A percentile compares a stretch with the other conserved stretches of the same genome.
phyloP scores from a whole-genome alignment of 164 flowering plant species.

The Umbilicus rupestris region DNA sequence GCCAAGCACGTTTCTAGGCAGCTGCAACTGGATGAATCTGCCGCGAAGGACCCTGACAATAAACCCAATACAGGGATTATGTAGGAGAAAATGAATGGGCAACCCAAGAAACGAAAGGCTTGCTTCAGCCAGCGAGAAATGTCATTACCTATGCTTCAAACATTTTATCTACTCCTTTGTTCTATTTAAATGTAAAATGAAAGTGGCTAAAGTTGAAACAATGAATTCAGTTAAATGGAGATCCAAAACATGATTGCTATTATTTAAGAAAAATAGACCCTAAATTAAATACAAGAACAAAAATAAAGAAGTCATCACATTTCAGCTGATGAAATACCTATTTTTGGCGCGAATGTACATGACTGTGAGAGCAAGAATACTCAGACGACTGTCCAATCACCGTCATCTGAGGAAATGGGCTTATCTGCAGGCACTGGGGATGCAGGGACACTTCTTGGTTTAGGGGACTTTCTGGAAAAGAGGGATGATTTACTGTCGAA shows the following conservation, averaged over 20 bases:
- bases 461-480: conserved; percentile 60
- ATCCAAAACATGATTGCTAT: too few species aligned
- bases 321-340: not conserved
- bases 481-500: conserved; percentile 52
- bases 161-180: too few species aligned
- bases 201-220: too few species aligned
- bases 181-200: too few species aligned
- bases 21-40: not conserved
- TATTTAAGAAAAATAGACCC: too few species aligned
- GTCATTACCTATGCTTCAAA: too few species aligned
- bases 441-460: conserved; percentile 22
- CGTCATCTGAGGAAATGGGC: conserved; percentile 25
- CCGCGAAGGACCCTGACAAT: not conserved
- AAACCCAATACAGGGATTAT: not conserved
- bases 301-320: not conserved
- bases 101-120: too few species aligned
- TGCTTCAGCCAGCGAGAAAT: too few species aligned
- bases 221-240: too few species aligned
- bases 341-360: conserved; percentile 16
- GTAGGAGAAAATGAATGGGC: not conserved
- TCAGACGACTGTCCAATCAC: conserved; percentile 57
- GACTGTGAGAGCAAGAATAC: not conserved
- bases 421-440: conserved; percentile 19
- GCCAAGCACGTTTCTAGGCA: not conserved
- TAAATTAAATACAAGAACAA: too few species aligned